Evolutionary conservation across 805 yeast genomes (phyloP), one percentile per base, ranked within the genome.

Genomic region (Ogataea minuta): DNA sequence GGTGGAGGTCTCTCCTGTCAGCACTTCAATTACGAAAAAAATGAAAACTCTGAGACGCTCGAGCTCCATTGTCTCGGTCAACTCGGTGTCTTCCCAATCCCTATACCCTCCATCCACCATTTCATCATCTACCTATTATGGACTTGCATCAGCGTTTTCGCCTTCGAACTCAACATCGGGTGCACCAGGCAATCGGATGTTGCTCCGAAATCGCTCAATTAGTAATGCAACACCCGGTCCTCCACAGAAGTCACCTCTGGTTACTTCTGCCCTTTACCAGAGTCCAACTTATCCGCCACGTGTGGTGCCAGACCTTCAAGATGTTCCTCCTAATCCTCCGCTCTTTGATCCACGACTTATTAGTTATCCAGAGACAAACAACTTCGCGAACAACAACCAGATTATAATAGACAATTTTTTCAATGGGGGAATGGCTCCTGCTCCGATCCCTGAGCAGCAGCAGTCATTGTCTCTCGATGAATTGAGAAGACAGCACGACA

Each of bases 21-120:
- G 46, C 39, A 56, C 61, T 2, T 50, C 59, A 1, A 33, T 45
- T 15, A 54, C 60, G 3, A 58, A 57, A 43, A 53, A 53, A 28
- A 42, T 54, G 43, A 58, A 58, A 37, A 36, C 59, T 6, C 23
- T 57, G 19, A 53, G 48, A 39, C 43, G 64, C 34, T 52, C 64
- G 3, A 54, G 46, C 35, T 59, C 64, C 4, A 52, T 56, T 8
- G 52, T 52, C 9, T 59, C 63, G 2, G 24, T 57, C 25, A 50
- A 39, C 21, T 58, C 63, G 7, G 37, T 45, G 6, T 39, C 50
- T 1, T 50, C 56, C 5, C 41, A 48, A 24, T 45, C 52, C 8
- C 54, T 47, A 16, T 37, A 20, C 13, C 54, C 55, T 1, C 54
- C 58, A 6, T 30, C 44, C 15, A 24, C 41, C n/a, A 28, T 36